phyloP scores from a whole-genome alignment of 257 asterid species.

The Fraxinus excelsior region DNA sequence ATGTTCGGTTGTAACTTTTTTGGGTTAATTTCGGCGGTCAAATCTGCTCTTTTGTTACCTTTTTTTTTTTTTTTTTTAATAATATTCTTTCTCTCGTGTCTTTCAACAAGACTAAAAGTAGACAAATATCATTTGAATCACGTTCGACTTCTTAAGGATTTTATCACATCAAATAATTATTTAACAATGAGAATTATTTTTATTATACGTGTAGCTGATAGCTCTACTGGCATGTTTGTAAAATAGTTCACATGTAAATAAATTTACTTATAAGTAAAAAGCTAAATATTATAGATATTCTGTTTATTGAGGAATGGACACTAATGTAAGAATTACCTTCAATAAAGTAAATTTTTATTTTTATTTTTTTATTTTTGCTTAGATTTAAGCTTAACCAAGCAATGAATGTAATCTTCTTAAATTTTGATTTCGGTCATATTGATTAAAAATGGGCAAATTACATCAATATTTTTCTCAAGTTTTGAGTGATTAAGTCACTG shows the following conservation, averaged over 20 bases:
- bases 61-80: neutral
- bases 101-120: neutral
- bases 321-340: neutral
- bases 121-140: neutral
- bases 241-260: too few relatives aligned
- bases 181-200: too few relatives aligned
- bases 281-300: too few relatives aligned
- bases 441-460: neutral
- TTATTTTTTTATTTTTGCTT: too few relatives aligned
- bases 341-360: neutral
- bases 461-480: too few relatives aligned
- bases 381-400: neutral
- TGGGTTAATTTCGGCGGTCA: constrained; percentile 2
- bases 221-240: too few relatives aligned
- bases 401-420: neutral
- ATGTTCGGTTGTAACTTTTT: neutral
- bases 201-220: too few relatives aligned
- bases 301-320: too few relatives aligned
- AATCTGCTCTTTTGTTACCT: neutral
- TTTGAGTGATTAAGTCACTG: too few relatives aligned
- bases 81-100: neutral
- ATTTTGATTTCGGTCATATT: neutral
- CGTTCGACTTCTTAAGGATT: neutral
- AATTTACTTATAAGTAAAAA: too few relatives aligned
- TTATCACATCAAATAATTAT: too few relatives aligned